Evolutionary conservation across 2,329 filamentous ascomycete genomes (phyloP), one percentile per base, ranked within the genome.

Genomic region (Trichoderma polysporum): DNA sequence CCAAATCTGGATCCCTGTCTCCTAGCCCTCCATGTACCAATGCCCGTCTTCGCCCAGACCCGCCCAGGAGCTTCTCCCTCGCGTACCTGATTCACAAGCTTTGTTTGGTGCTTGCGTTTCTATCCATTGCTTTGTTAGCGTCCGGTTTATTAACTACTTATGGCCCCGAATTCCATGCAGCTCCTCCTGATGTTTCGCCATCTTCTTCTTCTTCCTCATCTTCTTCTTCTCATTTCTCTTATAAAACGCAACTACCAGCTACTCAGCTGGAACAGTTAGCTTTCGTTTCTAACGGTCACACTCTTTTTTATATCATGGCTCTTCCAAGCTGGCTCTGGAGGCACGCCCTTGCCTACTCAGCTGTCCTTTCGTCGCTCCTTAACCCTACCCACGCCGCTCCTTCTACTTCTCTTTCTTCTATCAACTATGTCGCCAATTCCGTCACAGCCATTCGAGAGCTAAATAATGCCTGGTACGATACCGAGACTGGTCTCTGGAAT

Each of bases 401-500:
- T 63, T 53, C 49, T 64, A 35, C 61, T 56, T 45, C 60, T 27
- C 61, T 47, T 19, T 47, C 61, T 15, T 50, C 66, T 29, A 62
- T 53, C 17, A 25, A 59, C 60, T 64, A 68, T 53, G 45, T 64
- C 37, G 22, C 37, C 50, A 49, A 68, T 25, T 54, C 66, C 47
- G 56, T 60, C 27, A 56, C 62, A 22, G 66, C 66, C 39, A 68
- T 68, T 35, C 31, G 25, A 27, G 74, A 81, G 6, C 80, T 91
- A 1, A 87, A 90, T 71, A 68, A 70, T 3, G 70, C 76, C 17
- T 91, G 86, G 84, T 91, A 91, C 75, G 84, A 89, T 72, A 66
- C 76, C 2, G 73, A 74, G 5, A 87, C 82, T 1, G 90, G 90
- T 3, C 79, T 91, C 13, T 92, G 88, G 88, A 78, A 86, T 64